Evolutionary conservation across 2,329 filamentous ascomycete genomes (phyloP), one percentile per base, ranked within the genome.

Genomic region (Microdochium bolleyi): DNA sequence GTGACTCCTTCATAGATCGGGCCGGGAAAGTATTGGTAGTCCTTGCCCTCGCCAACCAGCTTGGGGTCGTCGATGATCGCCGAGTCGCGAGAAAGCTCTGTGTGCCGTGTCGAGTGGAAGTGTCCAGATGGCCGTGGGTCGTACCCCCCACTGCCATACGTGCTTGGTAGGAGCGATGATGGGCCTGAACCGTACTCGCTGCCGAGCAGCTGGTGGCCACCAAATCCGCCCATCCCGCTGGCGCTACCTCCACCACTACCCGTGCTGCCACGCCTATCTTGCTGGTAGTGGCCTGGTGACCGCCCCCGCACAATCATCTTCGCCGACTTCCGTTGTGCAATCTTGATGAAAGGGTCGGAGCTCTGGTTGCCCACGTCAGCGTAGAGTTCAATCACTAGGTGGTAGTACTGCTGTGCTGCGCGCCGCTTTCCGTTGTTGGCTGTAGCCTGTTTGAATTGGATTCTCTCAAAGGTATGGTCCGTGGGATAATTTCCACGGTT

Each of bases 361-460:
- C 53, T 69, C 59, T 69, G 73, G 30, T 67, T 64, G 2, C 82
- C 77, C 8, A 89, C 72, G 57, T 92, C 84, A 8, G 81, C 89
- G 68, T 83, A 89, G 1, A 95, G 80, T 65, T 95, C 90, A 3
- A 95, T 85, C 48, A 95, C 82, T n/a, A 96, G 77, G 61, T 94
- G 89, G 63, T 95, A 96, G 67, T 91, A 95, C 61, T 96, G 92
- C 64, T 96, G 91, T 19, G 91, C 89, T 1, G 91, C 91, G 53
- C 92, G 79, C 59, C 92, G 80, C 68, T 95, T 95, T 49, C 91
- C 91, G 60, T 96, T 96, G 72, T 96, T 96, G 24, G 90, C 89
- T 0, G 91, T 96, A 1, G 92, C 91, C 58, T 89, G 89, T 67
- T 95, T 95, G 78, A 96, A 96, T 62, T 96, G 91, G 51, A 96